Conservation (phyloP, 371 early-diverging fungal genomes). For the Blakeslea trispora region DNA sequence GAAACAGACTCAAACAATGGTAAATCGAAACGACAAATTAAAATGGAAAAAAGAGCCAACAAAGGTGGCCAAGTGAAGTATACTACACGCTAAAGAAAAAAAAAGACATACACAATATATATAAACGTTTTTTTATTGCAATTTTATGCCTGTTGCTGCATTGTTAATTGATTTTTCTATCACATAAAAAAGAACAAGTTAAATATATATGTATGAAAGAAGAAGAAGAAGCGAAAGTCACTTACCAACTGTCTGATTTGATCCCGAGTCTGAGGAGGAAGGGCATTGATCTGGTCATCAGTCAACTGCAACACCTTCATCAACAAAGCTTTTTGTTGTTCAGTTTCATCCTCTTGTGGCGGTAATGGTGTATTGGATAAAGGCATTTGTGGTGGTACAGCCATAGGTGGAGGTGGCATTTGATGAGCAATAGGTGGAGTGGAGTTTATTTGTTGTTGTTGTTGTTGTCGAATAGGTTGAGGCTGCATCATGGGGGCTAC, state of each 20-base stretch:
- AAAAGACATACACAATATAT: too few species aligned
- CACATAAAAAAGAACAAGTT: not conserved
- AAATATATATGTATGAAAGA: too few species aligned
- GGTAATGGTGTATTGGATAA: too few species aligned
- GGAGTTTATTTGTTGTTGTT: too few species aligned
- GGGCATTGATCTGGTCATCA: conserved; percentile 54
- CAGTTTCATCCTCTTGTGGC: conserved; percentile 36
- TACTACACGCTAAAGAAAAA: too few species aligned
- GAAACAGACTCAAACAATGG: conserved; percentile 19
- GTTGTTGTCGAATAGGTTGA: conserved; percentile 9
- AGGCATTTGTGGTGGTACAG: too few species aligned
- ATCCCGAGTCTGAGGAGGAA: conserved; percentile 56
- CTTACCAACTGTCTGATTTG: conserved; percentile 58
- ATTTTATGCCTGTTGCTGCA: conserved; percentile 24
- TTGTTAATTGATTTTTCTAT: conserved; percentile 37
- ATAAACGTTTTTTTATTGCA: too few species aligned
- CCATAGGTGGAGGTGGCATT: not conserved
- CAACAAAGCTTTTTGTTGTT: conserved; percentile 53
- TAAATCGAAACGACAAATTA: conserved; percentile 65
- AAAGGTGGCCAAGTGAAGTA: conserved; percentile 56
- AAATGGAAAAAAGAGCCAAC: conserved; percentile 61
- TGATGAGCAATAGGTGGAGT: conserved; percentile 4
- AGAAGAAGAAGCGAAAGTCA: too few species aligned
- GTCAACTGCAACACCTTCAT: conserved; percentile 57
- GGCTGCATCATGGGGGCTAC: conserved; percentile 18